A percentile compares a stretch with the other conserved stretches of the same genome.
phyloP scores from a whole-genome alignment of 2,329 filamentous ascomycete genomes.

The Zalaria sp. region DNA sequence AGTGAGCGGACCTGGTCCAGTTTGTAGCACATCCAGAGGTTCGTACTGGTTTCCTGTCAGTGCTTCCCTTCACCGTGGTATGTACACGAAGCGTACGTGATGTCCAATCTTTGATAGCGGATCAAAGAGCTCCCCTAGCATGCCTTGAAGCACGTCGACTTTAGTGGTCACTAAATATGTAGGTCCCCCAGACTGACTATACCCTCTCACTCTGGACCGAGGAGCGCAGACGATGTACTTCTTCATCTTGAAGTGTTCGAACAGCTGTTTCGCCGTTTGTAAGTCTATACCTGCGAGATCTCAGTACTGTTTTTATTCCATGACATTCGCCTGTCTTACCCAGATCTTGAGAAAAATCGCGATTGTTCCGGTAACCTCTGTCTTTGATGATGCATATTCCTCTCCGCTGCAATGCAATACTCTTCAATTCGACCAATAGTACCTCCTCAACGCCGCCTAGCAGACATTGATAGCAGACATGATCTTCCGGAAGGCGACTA shows the following conservation, averaged over 20 bases:
- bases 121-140: background rate
- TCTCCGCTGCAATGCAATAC: background rate
- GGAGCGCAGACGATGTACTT: background rate
- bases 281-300: background rate
- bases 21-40: too few relatives aligned
- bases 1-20: too few relatives aligned
- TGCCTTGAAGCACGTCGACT: background rate
- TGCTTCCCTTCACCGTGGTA: too few relatives aligned
- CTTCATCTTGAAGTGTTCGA: background rate
- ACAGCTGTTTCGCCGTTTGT: background rate
- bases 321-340: background rate
- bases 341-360: background rate
- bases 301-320: too few relatives aligned
- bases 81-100: background rate
- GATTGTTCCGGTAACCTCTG: background rate
- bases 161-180: background rate
- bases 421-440: background rate
- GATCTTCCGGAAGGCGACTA: constrained; percentile 16
- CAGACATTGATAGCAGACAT: constrained; percentile 29
- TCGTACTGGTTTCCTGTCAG: too few relatives aligned
- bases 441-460: constrained; percentile 12
- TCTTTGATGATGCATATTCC: background rate
- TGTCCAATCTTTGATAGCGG: background rate
- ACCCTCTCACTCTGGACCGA: background rate
- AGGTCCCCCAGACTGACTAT: background rate